phyloP scores from a whole-genome alignment of 768 basidiomycete genomes.

The Symmetrospora coprosmae region DNA sequence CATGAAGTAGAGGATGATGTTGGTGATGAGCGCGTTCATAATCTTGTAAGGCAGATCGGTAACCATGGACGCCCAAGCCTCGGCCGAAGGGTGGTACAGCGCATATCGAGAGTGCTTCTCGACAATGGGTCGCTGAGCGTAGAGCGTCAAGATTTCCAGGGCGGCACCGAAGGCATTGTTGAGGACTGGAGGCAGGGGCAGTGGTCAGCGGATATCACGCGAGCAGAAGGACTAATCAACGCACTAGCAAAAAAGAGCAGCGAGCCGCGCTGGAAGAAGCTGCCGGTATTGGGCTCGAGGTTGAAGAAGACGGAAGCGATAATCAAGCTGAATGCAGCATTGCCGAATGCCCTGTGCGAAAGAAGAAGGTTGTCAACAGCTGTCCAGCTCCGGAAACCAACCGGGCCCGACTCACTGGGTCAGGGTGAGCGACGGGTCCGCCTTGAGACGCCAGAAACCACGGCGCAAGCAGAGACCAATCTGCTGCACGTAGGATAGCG shows the following conservation, averaged over 20 bases:
- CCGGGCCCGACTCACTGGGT: no score
- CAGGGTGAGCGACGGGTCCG: slow-evolving; percentile 36
- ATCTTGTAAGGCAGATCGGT: slow-evolving; percentile 38
- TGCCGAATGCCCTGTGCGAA: no score
- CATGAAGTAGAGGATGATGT: slow-evolving; percentile 42
- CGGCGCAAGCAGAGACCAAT: slow-evolving; percentile 42
- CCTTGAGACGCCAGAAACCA: slow-evolving; percentile 43
- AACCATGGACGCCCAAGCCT: slow-evolving; percentile 39
- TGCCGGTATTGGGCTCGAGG: slow-evolving; percentile 46
- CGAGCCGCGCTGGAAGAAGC: slow-evolving; percentile 63
- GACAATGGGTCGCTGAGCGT: slow-evolving; percentile 38
- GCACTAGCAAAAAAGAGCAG: slow-evolving; percentile 59
- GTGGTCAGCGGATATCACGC: neutral
- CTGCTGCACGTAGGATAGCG: slow-evolving; percentile 43
- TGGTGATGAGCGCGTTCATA: slow-evolving; percentile 34
- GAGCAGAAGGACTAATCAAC: slow-evolving; percentile 13
- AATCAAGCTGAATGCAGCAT: slow-evolving; percentile 41
- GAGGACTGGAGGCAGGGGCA: slow-evolving; percentile 44
- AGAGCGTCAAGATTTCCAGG: slow-evolving; percentile 37
- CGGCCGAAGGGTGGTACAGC: slow-evolving; percentile 41
- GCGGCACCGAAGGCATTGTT: slow-evolving; percentile 42
- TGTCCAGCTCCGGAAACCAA: no score
- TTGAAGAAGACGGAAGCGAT: slow-evolving; percentile 55
- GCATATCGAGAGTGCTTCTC: slow-evolving; percentile 41
- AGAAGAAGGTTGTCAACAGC: no score